A percentile compares a stretch with the other conserved stretches of the same genome.
Evolutionary conservation across 164 flowering plant species (phyloP).

Genomic region (Annona squamosa): DNA sequence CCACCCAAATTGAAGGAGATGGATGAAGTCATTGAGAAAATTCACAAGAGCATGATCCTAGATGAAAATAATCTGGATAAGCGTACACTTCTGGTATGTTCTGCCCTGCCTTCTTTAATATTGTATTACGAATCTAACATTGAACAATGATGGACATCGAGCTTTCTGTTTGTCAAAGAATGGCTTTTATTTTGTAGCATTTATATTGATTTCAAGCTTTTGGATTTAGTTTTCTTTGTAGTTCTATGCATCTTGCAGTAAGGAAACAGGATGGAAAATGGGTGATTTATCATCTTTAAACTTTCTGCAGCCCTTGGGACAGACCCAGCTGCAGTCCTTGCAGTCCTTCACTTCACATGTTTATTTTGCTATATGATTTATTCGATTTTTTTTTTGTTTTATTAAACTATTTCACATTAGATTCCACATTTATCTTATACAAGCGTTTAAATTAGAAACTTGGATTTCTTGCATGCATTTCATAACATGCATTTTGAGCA

Average conservation of each 20-base stretch:
- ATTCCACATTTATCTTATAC: background rate
- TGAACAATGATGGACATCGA: background rate
- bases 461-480: background rate
- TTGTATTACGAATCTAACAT: conserved; percentile 5
- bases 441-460: background rate
- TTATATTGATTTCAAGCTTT: background rate
- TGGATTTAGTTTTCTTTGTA: background rate
- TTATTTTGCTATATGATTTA: no score
- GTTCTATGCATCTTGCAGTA: background rate
- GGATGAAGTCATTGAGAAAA: conserved; percentile 75
- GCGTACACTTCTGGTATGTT: conserved; percentile 80
- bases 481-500: background rate
- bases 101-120: conserved; percentile 11
- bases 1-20: conserved; percentile 78
- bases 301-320: background rate
- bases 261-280: background rate
- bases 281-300: background rate
- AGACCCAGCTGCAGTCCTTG: background rate
- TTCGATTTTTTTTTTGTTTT: background rate
- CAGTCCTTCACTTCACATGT: no score
- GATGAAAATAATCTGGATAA: conserved; percentile 22
- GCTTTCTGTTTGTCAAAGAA: background rate
- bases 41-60: conserved; percentile 38
- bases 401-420: background rate
- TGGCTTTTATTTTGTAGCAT: background rate